Evolutionary conservation across 495 filamentous ascomycete species (phyloP).

Genomic region (Penicillium parvum): DNA sequence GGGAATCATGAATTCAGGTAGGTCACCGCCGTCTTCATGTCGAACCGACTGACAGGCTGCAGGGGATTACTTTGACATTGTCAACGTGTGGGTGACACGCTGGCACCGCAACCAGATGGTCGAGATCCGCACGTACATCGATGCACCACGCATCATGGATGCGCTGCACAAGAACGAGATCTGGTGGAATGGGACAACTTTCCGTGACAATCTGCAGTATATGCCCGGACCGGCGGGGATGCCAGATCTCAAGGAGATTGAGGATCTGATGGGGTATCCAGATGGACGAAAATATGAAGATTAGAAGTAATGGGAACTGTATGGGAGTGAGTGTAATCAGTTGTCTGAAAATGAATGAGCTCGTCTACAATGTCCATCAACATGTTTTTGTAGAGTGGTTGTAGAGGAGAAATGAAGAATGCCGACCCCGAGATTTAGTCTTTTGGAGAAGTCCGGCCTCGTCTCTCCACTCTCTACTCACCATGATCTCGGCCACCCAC

Average conservation of each 20-base stretch:
- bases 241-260: conserved; percentile 30
- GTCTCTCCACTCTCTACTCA: too few species aligned
- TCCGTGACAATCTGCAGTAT: conserved; percentile 28
- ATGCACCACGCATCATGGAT: conserved; percentile 27
- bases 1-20: conserved; percentile 34
- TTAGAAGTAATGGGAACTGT: neutral
- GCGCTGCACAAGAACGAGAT: conserved; percentile 33
- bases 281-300: conserved; percentile 28
- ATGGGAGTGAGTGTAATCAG: too few species aligned
- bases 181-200: conserved; percentile 34
- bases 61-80: conserved; percentile 31
- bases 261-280: conserved; percentile 27
- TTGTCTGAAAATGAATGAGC: too few species aligned
- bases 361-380: too few species aligned
- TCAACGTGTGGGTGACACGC: conserved; percentile 38
- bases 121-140: conserved; percentile 35
- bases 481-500: too few species aligned
- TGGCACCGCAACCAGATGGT: conserved; percentile 34
- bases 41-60: neutral
- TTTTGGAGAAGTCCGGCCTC: too few species aligned
- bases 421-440: too few species aligned
- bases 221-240: conserved; percentile 37
- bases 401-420: too few species aligned
- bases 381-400: too few species aligned
- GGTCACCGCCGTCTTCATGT: neutral